Conservation (phyloP, 108 stramenopile genomes). For the Cyclotella atomus region DNA sequence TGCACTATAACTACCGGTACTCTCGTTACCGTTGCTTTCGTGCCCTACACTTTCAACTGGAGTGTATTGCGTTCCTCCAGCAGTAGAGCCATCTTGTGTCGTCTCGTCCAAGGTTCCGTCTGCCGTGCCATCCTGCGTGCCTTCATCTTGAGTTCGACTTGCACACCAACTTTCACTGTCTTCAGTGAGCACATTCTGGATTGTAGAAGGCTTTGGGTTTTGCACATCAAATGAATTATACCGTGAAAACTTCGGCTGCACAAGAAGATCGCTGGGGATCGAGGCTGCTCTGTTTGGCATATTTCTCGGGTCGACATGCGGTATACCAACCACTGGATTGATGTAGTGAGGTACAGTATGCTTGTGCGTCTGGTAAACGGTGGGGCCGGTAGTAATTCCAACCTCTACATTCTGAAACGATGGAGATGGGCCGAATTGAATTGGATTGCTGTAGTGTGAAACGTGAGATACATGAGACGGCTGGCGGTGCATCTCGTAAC, state of each 20-base stretch:
- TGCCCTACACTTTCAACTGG: background rate
- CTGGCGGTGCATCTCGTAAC: slow-evolving; percentile 1
- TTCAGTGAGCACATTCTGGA: slow-evolving; percentile 6
- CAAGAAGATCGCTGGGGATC: background rate
- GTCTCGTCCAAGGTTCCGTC: too few relatives aligned
- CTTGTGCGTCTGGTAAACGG: slow-evolving; percentile 1
- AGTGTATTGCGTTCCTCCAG: background rate
- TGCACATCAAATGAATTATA: slow-evolving; percentile 19
- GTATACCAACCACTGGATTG: background rate
- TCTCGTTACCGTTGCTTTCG: background rate
- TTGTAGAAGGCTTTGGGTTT: slow-evolving; percentile 5
- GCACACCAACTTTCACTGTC: slow-evolving; percentile 19
- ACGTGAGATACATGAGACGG: background rate
- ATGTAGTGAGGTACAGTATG: background rate
- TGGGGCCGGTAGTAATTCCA: slow-evolving; percentile 1
- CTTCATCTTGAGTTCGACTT: slow-evolving; percentile 9
- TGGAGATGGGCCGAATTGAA: slow-evolving; percentile 4
- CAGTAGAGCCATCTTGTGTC: background rate
- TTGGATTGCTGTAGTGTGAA: background rate
- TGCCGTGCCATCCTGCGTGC: background rate
- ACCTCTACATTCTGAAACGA: slow-evolving; percentile 10
- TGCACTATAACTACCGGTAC: background rate
- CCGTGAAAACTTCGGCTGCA: slow-evolving; percentile 21
- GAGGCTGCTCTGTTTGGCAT: background rate
- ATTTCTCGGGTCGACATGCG: background rate